These are phyloP conservation scores for Pseudovirgaria hyperparasitica DNA, from an alignment of 2,329 filamentous ascomycete species.

Conservation along the genomic window DNA sequence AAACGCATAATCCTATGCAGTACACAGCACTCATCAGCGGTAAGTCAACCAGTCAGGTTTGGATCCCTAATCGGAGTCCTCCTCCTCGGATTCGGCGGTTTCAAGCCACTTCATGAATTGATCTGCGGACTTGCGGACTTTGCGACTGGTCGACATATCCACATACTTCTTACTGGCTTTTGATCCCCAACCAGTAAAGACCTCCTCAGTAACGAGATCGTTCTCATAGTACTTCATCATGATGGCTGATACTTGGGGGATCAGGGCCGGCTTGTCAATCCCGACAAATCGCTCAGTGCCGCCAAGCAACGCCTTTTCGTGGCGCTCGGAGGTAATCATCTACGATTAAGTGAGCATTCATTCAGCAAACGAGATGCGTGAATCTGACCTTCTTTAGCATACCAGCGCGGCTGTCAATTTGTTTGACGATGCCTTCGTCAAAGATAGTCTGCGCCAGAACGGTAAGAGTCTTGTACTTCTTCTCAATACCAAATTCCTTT, in stretches of 20 bases:
- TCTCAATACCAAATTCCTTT: slow-evolving; percentile 87
- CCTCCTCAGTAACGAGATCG: slow-evolving; percentile 79
- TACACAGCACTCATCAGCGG: too few species aligned
- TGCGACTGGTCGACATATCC: slow-evolving; percentile 77
- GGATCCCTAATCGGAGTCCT: slow-evolving; percentile 52
- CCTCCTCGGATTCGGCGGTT: slow-evolving; percentile 64
- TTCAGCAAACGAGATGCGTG: not conserved
- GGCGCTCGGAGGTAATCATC: slow-evolving; percentile 80
- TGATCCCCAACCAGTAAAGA: slow-evolving; percentile 78
- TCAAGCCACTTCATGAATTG: slow-evolving; percentile 91
- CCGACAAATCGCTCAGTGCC: slow-evolving; percentile 88
- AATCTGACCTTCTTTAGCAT: slow-evolving; percentile 73
- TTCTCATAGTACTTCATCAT: slow-evolving; percentile 83
- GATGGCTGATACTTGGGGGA: slow-evolving; percentile 68
- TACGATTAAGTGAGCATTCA: slow-evolving; percentile 25
- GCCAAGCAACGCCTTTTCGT: slow-evolving; percentile 90
- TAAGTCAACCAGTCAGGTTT: too few species aligned
- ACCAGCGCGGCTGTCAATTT: slow-evolving; percentile 69
- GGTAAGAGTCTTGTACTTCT: slow-evolving; percentile 83
- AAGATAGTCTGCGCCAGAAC: slow-evolving; percentile 92
- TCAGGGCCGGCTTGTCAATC: slow-evolving; percentile 68
- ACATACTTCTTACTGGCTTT: slow-evolving; percentile 99
- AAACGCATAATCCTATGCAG: too few species aligned
- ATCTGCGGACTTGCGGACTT: slow-evolving; percentile 89
- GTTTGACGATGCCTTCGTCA: slow-evolving; percentile 74